Base-by-base conservation (phyloP, 306 rosid genomes). In the Boehmeria nivea region DNA sequence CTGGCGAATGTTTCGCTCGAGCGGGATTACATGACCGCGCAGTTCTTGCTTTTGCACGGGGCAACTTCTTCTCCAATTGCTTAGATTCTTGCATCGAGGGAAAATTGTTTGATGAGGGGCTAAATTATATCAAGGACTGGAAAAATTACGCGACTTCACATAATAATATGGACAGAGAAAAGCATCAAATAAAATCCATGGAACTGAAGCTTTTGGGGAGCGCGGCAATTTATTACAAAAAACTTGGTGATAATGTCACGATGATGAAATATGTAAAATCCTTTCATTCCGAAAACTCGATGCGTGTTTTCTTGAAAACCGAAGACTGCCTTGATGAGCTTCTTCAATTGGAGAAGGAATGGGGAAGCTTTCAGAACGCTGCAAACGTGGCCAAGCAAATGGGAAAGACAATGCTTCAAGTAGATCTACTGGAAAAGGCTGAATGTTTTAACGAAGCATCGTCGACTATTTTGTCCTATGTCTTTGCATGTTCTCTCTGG, bases 221-320 rank as follows among this genome's bases (percentile, higher is more conserved):
- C 13, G 77, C 75, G 64, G 95, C 89, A n/a, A 57, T 43, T 17
- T 62, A 67, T 46, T 75, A 75, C 65, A 64, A 54, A 56, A 44
- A 43, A 39, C 51, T 16, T 15, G 73, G 69, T 42, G 85, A 82
- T 48, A 39, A 5, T 8, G 67, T 23, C 43, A 65, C 72, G 16
- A 82, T 82, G 95, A 72, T 82, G 87, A 80, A 72, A 47, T 75
- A 63, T 68, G 81, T 86, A 12, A 71, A 63, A 57, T 78, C 78
- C 28, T 85, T 85, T 61, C 64, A 36, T 18, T 67, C 86, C 1
- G 67, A 70, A 44, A 70, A 72, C 50, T 72, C 57, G 28, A 82
- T 64, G 67, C 82, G 81, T 13, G 34, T 28, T 25, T 85, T 85
- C 68, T 77, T 85, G 56, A 53, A 12, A 46, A 59, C 77, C 19